phyloP scores from a whole-genome alignment of 2,329 filamentous ascomycete species.

The Colletotrichum sp. region DNA sequence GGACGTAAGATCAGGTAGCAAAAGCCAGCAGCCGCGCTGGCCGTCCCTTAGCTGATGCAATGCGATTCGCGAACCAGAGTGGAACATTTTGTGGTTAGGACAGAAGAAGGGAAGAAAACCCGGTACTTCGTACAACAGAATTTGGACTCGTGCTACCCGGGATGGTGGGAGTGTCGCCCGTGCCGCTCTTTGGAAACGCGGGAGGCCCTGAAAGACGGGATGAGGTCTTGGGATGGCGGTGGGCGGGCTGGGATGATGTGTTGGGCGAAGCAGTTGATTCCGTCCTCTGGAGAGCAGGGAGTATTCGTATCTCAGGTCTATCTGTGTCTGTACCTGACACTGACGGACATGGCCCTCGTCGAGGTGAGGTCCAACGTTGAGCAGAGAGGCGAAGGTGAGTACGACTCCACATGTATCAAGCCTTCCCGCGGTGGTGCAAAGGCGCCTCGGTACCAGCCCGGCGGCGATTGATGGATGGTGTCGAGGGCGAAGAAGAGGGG shows the following conservation, averaged over 20 bases:
- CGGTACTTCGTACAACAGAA: background rate
- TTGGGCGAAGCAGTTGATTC: background rate
- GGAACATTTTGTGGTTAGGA: background rate
- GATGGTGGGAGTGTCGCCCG: background rate
- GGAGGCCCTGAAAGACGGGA: background rate
- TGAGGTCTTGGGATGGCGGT: background rate
- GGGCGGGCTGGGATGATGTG: background rate
- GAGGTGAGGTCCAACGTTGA: background rate
- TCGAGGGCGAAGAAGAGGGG: background rate
- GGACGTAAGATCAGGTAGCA: background rate
- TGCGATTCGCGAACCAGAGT: conserved; percentile 3
- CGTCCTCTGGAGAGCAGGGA: background rate
- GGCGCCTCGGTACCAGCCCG: background rate
- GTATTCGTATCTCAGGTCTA: background rate
- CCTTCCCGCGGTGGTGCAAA: background rate
- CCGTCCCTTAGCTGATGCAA: background rate
- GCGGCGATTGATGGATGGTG: background rate
- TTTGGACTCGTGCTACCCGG: background rate
- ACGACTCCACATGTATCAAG: background rate
- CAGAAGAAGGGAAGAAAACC: background rate
- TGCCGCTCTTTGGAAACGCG: conserved; percentile 1
- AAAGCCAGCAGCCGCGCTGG: background rate
- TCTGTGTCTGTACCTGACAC: background rate
- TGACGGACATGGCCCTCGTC: background rate
- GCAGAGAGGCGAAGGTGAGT: background rate